Conservation (phyloP, 2,329 filamentous ascomycete genomes). For the Tolypocladium tropicale region DNA sequence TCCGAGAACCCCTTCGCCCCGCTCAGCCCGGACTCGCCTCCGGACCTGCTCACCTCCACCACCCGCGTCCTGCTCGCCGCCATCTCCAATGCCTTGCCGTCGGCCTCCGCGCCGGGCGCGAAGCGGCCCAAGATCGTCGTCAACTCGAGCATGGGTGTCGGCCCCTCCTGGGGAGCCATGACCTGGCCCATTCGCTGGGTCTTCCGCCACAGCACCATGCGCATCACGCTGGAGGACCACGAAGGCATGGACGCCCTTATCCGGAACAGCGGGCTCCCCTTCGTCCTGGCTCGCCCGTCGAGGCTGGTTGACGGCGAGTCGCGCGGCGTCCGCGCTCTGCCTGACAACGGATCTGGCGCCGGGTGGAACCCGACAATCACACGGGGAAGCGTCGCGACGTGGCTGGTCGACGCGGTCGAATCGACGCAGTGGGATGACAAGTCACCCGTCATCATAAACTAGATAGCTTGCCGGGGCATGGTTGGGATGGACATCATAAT, state of each 20-base stretch:
- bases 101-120: not conserved
- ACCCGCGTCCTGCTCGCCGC: conserved; percentile 23
- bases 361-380: conserved; percentile 27
- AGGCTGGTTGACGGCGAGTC: conserved; percentile 29
- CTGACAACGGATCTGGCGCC: conserved; percentile 30
- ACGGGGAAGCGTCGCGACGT: conserved; percentile 31
- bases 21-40: conserved; percentile 24
- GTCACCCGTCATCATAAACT: conserved; percentile 31
- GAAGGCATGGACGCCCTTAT: conserved; percentile 32
- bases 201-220: conserved; percentile 35
- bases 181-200: conserved; percentile 29
- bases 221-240: conserved; percentile 35
- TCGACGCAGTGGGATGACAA: conserved; percentile 28
- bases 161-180: conserved; percentile 30
- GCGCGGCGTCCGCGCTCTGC: conserved; percentile 25
- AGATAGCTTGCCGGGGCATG: not conserved
- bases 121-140: conserved; percentile 31
- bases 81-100: conserved; percentile 17
- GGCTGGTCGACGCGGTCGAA: conserved; percentile 33
- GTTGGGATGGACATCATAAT: not conserved
- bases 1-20: conserved; percentile 37
- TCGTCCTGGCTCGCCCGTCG: conserved; percentile 33
- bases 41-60: conserved; percentile 34
- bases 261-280: conserved; percentile 15
- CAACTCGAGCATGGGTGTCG: conserved; percentile 40